Conservation (phyloP, 768 basidiomycete species). For the Lactarius akahatsu region DNA sequence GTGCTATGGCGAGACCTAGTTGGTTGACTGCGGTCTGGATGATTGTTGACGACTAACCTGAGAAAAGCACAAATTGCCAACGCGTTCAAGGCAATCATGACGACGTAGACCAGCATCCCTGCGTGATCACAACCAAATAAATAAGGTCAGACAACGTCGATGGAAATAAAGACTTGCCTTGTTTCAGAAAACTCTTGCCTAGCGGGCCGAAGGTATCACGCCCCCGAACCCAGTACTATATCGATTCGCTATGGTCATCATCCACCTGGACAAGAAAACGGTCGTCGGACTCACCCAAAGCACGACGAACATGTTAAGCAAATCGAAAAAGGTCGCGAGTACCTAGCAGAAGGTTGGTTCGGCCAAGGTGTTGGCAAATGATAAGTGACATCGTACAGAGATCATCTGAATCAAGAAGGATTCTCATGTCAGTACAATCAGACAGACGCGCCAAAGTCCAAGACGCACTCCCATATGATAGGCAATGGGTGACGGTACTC, state of each 20-base stretch:
- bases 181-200: slow-evolving; percentile 25
- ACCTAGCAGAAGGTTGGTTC: slow-evolving; percentile 3
- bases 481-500: background rate
- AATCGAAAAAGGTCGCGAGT: slow-evolving; percentile 16
- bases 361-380: background rate
- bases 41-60: slow-evolving; percentile 1
- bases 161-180: slow-evolving; percentile 20
- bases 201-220: slow-evolving; percentile 20
- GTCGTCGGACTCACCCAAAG: slow-evolving; percentile 3
- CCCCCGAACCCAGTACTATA: slow-evolving; percentile 22
- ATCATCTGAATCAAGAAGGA: slow-evolving; percentile 4
- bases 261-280: background rate
- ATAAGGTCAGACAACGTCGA: background rate
- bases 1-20: slow-evolving; percentile 5
- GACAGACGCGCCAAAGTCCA: background rate
- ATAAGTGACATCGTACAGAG: slow-evolving; percentile 4
- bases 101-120: slow-evolving; percentile 26
- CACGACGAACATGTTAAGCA: slow-evolving; percentile 16
- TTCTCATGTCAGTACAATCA: background rate
- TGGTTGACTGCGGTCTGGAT: background rate
- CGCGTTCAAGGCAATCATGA: slow-evolving; percentile 25
- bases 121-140: slow-evolving; percentile 1
- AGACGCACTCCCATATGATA: slow-evolving; percentile 24
- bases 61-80: slow-evolving; percentile 21
- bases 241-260: background rate